Conservation (phyloP, 257 asterid species). For the Phtheirospermum japonicum region DNA sequence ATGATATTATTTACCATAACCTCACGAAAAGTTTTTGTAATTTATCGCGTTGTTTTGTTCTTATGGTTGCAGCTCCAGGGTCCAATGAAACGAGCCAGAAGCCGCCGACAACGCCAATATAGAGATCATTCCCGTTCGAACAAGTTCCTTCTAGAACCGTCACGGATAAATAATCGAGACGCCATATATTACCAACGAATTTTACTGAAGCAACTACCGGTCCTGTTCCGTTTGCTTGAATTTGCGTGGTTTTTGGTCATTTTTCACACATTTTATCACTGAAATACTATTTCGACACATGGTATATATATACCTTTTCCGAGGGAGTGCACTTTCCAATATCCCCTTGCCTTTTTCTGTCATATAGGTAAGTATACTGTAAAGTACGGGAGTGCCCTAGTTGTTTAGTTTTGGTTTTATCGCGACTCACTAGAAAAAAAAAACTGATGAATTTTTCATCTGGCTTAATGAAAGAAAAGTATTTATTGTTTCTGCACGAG, state of each 20-base stretch:
- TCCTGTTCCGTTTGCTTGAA: conserved; percentile 22
- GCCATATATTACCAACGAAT: conserved; percentile 27
- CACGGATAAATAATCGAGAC: conserved; percentile 27
- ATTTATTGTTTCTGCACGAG: conserved; percentile 30
- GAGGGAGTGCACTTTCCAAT: conserved; percentile 32
- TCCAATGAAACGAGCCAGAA: conserved; percentile 39
- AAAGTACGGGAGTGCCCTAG: conserved; percentile 39
- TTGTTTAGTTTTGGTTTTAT: conserved; percentile 26
- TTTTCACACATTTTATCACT: conserved; percentile 16
- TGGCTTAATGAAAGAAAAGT: conserved; percentile 35
- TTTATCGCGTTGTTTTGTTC: background rate
- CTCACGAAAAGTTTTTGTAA: background rate
- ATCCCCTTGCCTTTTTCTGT: conserved; percentile 29
- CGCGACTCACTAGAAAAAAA: conserved; percentile 13
- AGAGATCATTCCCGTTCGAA: conserved; percentile 21
- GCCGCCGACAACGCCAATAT: conserved; percentile 28
- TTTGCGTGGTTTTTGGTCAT: conserved; percentile 36
- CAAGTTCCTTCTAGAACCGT: conserved; percentile 23
- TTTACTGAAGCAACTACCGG: background rate
- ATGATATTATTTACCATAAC: background rate
- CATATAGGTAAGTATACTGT: conserved; percentile 38
- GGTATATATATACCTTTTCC: conserved; percentile 27
- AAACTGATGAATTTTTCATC: conserved; percentile 19
- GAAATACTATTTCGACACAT: conserved; percentile 24
- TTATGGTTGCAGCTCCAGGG: conserved; percentile 46